Evolutionary conservation across 805 yeast species (phyloP), one percentile per base, ranked within the genome.

Genomic region (Hanseniaspora guilliermondii): DNA sequence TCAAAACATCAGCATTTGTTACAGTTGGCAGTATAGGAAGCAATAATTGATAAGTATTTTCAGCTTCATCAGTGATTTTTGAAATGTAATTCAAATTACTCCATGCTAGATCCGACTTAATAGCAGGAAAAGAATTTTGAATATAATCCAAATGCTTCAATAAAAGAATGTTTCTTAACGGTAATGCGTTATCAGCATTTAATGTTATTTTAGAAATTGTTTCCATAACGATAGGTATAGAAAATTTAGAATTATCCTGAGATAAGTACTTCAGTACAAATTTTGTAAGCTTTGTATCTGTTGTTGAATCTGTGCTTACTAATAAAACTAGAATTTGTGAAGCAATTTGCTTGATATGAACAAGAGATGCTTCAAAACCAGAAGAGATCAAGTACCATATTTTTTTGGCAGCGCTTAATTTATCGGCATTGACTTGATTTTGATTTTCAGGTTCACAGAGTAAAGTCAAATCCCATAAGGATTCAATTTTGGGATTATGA

Each of bases 21-120:
- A 88, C 72, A 36, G 82, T 76, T 2, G 91, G 88, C 61, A 93
- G 74, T 57, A 79, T 85, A 0, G 96, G 95, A 7, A 85, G 79
- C 21, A 87, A 70, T 14, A 91, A 67, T 63, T 84, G 86, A 78
- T 91, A 88, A 0, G 95, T 82, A 0, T 95, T 78, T 36, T 77
- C 68, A 1, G 72, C 67, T 59, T 78, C 77, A 1, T 78, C 70
- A 17, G 27, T 48, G 2, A 52, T 44, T 17, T 68, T 61, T 0
- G 96, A 83, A 12, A 85, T 73, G 35, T 74, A 68, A 22, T 77
- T 68, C 4, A 91, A 68, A 55, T 81, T 50, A 7, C 48, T 33
- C 54, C 54, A 50, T 9, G 54, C 54, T 12, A 50, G 14, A 30
- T 57, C 46, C 12, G 57, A 44, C 11, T 54, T 49, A 39, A 45